Conservation (phyloP, 345 rosid species). For the Kandelia obovata region DNA sequence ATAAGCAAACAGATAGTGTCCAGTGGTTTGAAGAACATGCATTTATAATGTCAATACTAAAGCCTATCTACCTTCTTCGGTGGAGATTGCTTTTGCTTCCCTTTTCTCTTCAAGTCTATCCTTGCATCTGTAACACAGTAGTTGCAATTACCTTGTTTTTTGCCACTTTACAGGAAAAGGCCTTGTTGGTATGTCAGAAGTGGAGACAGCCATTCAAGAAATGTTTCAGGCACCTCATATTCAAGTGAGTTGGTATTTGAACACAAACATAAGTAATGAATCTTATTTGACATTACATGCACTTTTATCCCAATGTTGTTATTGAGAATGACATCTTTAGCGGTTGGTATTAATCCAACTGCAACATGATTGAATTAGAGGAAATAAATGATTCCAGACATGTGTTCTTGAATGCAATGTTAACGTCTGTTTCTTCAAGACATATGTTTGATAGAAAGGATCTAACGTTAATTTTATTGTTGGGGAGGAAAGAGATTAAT, state of each 20-base stretch:
- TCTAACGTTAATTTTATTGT: too few species aligned
- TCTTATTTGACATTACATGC: neutral
- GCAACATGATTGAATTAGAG: too few species aligned
- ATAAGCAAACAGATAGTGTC: neutral
- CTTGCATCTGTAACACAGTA: neutral
- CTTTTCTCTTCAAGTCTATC: neutral
- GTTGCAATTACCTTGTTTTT: constrained; percentile 14
- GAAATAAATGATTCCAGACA: neutral
- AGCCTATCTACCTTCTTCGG: too few species aligned
- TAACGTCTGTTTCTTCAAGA: too few species aligned
- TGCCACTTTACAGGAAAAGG: constrained; percentile 42
- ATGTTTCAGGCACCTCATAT: constrained; percentile 99
- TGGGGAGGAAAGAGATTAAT: too few species aligned
- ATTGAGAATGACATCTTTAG: neutral
- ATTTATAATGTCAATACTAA: neutral
- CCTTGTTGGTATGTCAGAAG: constrained; percentile 70
- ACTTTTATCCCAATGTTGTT: neutral
- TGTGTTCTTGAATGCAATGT: neutral
- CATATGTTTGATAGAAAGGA: too few species aligned
- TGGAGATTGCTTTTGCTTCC: neutral
- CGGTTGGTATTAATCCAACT: too few species aligned
- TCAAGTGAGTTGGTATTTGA: constrained; percentile 52
- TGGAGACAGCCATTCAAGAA: constrained; percentile 89
- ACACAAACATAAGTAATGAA: neutral
- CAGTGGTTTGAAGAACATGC: neutral